Evolutionary conservation across 2,329 filamentous ascomycete species (phyloP), one percentile per base, ranked within the genome.

Genomic region (Coleophoma cylindrospora): DNA sequence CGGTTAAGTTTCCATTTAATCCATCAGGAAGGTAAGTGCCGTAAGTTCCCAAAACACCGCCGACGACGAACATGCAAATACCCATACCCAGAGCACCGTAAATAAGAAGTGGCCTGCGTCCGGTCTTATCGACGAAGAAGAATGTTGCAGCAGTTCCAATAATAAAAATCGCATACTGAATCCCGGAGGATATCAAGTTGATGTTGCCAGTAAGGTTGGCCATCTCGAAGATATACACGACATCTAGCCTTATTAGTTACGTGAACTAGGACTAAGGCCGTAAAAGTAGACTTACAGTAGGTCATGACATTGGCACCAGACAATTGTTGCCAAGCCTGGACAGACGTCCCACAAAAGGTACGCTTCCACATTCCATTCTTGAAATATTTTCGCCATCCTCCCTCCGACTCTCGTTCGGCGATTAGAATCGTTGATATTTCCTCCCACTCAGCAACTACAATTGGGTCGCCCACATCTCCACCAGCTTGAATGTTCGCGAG

Each of bases 281-380:
- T 8, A 27, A 27, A 27, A 10, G 27, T 27, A 5, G 9, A 27
- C 27, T 27, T 27, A 27, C 27, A 69, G 45, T 66, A 66, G 9
- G 59, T 66, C 63, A 66, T 64, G 2, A 60, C 56, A 38, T 61
- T 61, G 15, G 57, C 57, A 12, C 58, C 59, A 19, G 44, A 50
- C 37, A 54, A n/a, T 50, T 61, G 58, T 43, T 59, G 56, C 58
- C 58, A 61, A 48, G 56, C 50, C 41, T 44, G 41, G 5, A 80
- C 75, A 12, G 72, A 74, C 61, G 78, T 74, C 43, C 79, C 79
- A 14, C 76, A 75, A 44, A 80, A 54, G 2, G 77, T 81, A 14
- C 79, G 70, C 55, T 74, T 74, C 77, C 78, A 81, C 78, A 83
- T 83, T 60, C 78, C 77, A 48, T 74, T 73, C 46, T 69, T 63